A percentile compares a stretch with the other conserved stretches of the same genome.
These are phyloP conservation scores for Plectranthus barbatus DNA, from an alignment of 257 asterid species.

Conservation along the genomic window DNA sequence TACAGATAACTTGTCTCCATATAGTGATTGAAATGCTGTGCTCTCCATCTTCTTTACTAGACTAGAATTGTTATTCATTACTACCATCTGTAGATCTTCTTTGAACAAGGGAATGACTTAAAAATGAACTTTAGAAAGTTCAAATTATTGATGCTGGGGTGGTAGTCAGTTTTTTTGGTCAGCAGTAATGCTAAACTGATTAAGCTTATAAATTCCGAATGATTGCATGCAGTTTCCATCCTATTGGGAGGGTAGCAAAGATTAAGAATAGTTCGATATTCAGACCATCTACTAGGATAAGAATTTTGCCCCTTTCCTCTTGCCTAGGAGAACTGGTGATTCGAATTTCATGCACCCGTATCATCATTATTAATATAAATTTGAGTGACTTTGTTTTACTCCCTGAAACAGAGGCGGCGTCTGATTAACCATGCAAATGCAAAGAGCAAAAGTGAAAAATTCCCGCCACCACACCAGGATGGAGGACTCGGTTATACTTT, in stretches of 20 bases:
- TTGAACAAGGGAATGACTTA: too few relatives aligned
- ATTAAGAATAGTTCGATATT: neutral
- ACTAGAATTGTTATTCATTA: neutral
- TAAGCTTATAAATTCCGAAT: neutral
- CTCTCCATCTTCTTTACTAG: neutral
- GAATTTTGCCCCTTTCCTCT: neutral
- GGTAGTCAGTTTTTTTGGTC: neutral
- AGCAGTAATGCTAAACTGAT: neutral
- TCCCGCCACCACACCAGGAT: constrained; percentile 71
- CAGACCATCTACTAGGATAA: neutral
- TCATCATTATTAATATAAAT: too few relatives aligned
- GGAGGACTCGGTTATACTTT: constrained; percentile 58
- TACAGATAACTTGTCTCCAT: neutral
- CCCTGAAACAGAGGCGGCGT: constrained; percentile 56
- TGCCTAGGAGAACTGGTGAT: neutral
- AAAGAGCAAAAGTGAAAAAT: constrained; percentile 43
- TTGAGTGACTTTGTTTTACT: neutral
- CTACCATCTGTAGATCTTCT: neutral
- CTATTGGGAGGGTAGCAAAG: too few relatives aligned
- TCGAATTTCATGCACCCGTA: too few relatives aligned
- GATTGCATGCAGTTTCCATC: neutral
- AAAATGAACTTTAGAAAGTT: neutral
- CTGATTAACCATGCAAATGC: constrained; percentile 43
- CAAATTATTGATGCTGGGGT: neutral
- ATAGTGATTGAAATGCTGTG: neutral